Conservation (phyloP, 2,329 filamentous ascomycete species). For the Tolypocladium tropicale region DNA sequence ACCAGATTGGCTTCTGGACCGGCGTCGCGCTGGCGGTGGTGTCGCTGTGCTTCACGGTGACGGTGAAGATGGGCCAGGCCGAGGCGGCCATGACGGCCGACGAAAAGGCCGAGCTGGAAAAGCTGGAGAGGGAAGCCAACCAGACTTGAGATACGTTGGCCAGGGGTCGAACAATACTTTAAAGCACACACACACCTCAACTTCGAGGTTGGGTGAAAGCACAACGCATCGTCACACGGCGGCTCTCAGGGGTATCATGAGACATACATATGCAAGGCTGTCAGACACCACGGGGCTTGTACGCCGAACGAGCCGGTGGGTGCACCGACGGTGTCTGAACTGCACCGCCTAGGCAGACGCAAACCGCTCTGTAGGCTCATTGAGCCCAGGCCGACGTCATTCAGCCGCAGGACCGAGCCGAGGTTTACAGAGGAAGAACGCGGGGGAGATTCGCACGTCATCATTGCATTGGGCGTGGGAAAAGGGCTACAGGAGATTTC, state of each 20-base stretch:
- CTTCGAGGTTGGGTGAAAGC: no score
- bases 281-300: neutral
- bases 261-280: neutral
- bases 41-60: conserved; percentile 43
- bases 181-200: no score
- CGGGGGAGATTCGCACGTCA: neutral
- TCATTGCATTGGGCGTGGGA: neutral
- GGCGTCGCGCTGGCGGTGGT: conserved; percentile 44
- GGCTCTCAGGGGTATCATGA: neutral
- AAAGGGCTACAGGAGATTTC: no score
- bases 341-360: no score
- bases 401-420: neutral
- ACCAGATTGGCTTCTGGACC: conserved; percentile 58
- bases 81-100: conserved; percentile 47
- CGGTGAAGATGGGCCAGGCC: conserved; percentile 44
- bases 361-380: neutral
- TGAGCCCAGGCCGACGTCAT: neutral
- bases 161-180: no score
- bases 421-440: neutral
- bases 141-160: neutral
- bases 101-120: conserved; percentile 31
- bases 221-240: no score
- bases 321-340: neutral
- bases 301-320: neutral
- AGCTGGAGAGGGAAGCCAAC: conserved; percentile 8